Percentiles rank a stretch among this genome's conserved stretches.
phyloP scores from a whole-genome alignment of 163 green algal genomes.

The Coccomyxa subellipsoidea region DNA sequence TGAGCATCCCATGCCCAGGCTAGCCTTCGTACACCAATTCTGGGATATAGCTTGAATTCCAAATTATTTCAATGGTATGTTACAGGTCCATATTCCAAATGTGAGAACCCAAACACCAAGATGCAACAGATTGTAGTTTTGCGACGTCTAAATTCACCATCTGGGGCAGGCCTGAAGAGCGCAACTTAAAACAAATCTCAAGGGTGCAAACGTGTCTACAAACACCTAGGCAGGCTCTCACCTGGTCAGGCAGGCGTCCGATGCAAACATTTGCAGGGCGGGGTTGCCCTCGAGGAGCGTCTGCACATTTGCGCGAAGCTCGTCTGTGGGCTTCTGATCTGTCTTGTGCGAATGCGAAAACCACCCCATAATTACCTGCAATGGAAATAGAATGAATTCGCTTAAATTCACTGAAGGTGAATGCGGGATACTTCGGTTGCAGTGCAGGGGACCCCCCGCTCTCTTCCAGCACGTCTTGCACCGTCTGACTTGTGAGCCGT shows the following conservation, averaged over 20 bases:
- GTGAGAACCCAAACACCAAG: background rate
- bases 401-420: too few relatives aligned
- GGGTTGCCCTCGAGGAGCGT: background rate
- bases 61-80: background rate
- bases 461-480: too few relatives aligned
- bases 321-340: background rate
- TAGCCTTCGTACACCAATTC: background rate
- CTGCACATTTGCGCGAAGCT: background rate
- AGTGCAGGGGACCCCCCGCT: too few relatives aligned
- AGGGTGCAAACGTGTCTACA: background rate
- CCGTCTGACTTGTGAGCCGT: too few relatives aligned
- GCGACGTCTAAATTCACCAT: background rate
- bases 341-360: background rate
- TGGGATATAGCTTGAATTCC: background rate
- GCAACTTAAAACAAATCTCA: background rate
- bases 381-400: too few relatives aligned
- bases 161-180: background rate
- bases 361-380: background rate
- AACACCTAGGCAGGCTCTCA: background rate
- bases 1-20: background rate
- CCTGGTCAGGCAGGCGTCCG: background rate
- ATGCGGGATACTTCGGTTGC: too few relatives aligned
- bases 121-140: background rate
- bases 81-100: background rate
- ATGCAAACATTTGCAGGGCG: slow-evolving; percentile 1